phyloP scores from a whole-genome alignment of 192 early-diverging fungal genomes.

The Anaeromyces robustus region DNA sequence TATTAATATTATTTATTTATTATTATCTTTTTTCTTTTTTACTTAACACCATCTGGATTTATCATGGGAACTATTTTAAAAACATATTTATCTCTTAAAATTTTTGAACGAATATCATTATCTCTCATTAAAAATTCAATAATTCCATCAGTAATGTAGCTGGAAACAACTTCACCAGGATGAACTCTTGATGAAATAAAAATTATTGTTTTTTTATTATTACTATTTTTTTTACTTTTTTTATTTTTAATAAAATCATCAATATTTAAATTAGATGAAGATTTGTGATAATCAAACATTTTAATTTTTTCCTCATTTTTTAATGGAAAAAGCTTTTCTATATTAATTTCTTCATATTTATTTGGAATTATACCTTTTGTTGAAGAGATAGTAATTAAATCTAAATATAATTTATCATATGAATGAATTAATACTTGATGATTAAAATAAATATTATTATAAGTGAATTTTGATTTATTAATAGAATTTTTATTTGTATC shows the following conservation, averaged over 20 bases:
- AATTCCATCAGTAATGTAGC: slow-evolving; percentile 10
- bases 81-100: slow-evolving; percentile 6
- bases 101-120: slow-evolving; percentile 6
- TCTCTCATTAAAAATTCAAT: slow-evolving; percentile 8
- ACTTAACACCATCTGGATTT: slow-evolving; percentile 10
- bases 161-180: slow-evolving; percentile 11
- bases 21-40: too few relatives aligned
- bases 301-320: not conserved
- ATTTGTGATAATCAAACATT: not conserved
- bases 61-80: slow-evolving; percentile 13
- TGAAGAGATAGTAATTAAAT: slow-evolving; percentile 12
- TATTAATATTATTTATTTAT: too few relatives aligned
- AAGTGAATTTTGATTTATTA: not conserved
- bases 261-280: not conserved
- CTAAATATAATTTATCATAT: not conserved
- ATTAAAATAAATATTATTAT: slow-evolving; percentile 8
- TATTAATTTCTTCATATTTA: not conserved
- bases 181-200: slow-evolving; percentile 9
- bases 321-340: not conserved
- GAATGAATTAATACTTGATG: slow-evolving; percentile 1
- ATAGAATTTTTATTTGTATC: not conserved
- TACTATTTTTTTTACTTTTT: not conserved
- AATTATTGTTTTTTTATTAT: slow-evolving; percentile 4
- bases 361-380: not conserved
- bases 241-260: not conserved